These are phyloP conservation scores for Starmerella geochares DNA, from an alignment of 805 yeast species.

Conservation along the genomic window DNA sequence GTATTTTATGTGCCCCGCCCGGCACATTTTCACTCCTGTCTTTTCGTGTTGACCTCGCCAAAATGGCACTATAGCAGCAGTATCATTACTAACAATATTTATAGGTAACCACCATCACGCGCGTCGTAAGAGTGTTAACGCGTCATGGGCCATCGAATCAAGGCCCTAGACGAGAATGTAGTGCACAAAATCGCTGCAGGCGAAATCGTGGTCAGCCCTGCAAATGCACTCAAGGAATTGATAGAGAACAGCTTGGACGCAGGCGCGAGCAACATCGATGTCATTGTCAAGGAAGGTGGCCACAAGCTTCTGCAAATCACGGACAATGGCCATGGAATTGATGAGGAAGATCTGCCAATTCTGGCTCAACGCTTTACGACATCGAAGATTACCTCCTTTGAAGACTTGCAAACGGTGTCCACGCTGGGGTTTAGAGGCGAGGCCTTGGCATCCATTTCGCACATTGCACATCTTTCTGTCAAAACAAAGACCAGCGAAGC, in stretches of 20 bases:
- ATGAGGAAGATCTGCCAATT: constrained; percentile 55
- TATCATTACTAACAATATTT: not conserved
- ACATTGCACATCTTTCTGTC: constrained; percentile 71
- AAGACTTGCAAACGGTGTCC: constrained; percentile 57
- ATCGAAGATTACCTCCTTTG: constrained; percentile 64
- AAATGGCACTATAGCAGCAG: too few relatives aligned
- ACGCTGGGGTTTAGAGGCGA: constrained; percentile 97
- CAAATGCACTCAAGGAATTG: constrained; percentile 87
- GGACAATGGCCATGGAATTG: constrained; percentile 82
- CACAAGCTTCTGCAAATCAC: constrained; percentile 72
- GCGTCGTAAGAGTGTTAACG: not conserved
- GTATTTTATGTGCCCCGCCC: too few relatives aligned
- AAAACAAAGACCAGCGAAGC: constrained; percentile 56
- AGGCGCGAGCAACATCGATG: constrained; percentile 58
- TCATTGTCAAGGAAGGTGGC: constrained; percentile 86
- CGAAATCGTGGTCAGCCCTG: constrained; percentile 86
- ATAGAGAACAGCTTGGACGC: constrained; percentile 92
- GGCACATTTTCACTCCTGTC: too few relatives aligned
- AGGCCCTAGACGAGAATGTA: constrained; percentile 50
- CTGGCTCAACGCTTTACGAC: constrained; percentile 92
- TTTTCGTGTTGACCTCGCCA: too few relatives aligned
- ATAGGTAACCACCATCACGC: not conserved
- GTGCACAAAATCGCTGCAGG: constrained; percentile 95
- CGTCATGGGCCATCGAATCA: constrained; percentile 14
- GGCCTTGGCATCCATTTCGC: constrained; percentile 89